These are phyloP conservation scores for Scutellaria baicalensis DNA, from an alignment of 257 asterid species.

Conservation along the genomic window DNA sequence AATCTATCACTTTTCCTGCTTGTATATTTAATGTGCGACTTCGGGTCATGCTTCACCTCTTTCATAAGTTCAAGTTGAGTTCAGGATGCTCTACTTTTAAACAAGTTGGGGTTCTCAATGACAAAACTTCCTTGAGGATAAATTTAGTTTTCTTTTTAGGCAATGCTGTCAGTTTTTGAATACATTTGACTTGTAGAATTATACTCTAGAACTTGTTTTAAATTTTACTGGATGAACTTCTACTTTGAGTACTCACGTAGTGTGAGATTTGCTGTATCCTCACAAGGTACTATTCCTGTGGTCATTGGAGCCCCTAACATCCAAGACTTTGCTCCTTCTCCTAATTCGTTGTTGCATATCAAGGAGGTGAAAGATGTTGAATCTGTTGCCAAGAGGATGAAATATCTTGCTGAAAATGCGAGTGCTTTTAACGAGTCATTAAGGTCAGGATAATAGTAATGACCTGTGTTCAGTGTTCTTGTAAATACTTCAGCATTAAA, in stretches of 20 bases:
- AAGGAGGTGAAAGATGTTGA: slow-evolving; percentile 62
- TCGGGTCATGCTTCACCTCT: not conserved
- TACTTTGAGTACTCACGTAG: not conserved
- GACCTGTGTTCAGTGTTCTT: not conserved
- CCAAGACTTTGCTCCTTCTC: slow-evolving; percentile 83
- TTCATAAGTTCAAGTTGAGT: not conserved
- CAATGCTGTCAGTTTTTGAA: not conserved
- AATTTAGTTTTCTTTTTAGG: not conserved
- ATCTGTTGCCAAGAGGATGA: slow-evolving; percentile 70
- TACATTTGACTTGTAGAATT: not conserved
- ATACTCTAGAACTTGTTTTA: not conserved
- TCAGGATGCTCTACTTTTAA: not conserved
- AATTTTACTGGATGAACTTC: not conserved
- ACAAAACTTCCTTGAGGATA: not conserved
- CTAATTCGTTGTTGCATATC: slow-evolving; percentile 67
- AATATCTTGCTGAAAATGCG: slow-evolving; percentile 66
- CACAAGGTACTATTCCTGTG: slow-evolving; percentile 72
- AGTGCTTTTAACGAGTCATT: slow-evolving; percentile 64
- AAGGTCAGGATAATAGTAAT: slow-evolving; percentile 41
- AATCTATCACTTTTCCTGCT: not conserved
- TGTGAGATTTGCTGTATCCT: slow-evolving; percentile 15
- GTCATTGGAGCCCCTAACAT: slow-evolving; percentile 95
- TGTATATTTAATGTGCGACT: not conserved
- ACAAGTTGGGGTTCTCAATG: not conserved
- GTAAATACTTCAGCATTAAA: not conserved